These are phyloP conservation scores for Microdochium paspali DNA, from an alignment of 2,329 filamentous ascomycete species.

Conservation along the genomic window DNA sequence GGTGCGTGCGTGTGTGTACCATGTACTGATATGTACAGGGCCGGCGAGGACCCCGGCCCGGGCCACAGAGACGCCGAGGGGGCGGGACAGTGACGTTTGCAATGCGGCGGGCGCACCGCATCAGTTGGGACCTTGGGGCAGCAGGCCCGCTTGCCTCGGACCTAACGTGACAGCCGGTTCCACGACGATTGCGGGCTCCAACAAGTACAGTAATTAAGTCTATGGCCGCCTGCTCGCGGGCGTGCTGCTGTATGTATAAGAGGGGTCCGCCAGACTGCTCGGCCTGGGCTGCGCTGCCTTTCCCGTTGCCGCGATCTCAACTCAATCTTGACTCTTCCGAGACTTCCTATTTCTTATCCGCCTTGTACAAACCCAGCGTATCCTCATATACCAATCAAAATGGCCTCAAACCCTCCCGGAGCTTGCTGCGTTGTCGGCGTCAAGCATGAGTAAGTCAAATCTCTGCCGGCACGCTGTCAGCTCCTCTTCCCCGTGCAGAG, in stretches of 20 bases:
- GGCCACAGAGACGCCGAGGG: not conserved
- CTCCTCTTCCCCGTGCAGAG: too few relatives aligned
- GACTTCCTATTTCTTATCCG: too few relatives aligned
- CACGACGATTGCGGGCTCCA: too few relatives aligned
- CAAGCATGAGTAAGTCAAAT: constrained; percentile 45
- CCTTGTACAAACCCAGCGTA: not conserved
- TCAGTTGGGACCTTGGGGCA: too few relatives aligned
- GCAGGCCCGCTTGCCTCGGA: too few relatives aligned
- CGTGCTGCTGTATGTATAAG: not conserved
- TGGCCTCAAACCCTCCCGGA: constrained; percentile 44
- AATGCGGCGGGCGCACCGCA: too few relatives aligned
- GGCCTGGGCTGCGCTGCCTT: not conserved
- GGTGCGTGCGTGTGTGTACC: not conserved
- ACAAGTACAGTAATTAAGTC: too few relatives aligned
- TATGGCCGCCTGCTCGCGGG: too few relatives aligned
- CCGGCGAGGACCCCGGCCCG: not conserved
- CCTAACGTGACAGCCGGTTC: too few relatives aligned
- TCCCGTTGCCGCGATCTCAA: not conserved
- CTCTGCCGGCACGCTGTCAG: too few relatives aligned
- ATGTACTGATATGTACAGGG: not conserved
- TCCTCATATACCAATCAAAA: constrained; percentile 14
- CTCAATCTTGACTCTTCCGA: not conserved
- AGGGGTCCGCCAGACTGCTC: not conserved
- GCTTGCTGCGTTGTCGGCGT: constrained; percentile 43
- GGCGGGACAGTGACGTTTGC: not conserved